Evolutionary conservation across 768 basidiomycete genomes (phyloP), one percentile per base, ranked within the genome.

Genomic region (Boletus rufocinnamomeus): DNA sequence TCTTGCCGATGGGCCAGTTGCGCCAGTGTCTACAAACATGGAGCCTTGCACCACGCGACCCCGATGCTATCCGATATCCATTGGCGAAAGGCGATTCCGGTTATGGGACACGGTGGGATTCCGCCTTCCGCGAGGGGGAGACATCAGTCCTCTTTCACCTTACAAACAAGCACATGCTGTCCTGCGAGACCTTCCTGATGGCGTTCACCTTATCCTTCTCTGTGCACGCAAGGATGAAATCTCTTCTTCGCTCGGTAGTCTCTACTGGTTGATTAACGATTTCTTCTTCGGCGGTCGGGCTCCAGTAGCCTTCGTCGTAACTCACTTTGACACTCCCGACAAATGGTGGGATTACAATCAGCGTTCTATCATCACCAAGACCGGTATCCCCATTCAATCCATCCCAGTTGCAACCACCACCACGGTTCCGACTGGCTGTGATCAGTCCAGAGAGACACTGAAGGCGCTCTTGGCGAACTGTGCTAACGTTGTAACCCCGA

Each of bases 201-300:
- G 78, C 14, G 63, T 78, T n/a, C 67, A 64, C 53, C 70, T 77
- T 16, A 69, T 79, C 14, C 63, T 78, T 6, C 75, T 69, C 53
- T 71, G 71, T 52, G 68, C 73, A 55, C 65, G 70, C 17, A 70
- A 63, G 7, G 72, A 74, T 2, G 57, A 70, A 49, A 66, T 74
- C 60, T 65, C 49, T 27, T 64, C 66, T 23, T 55, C 67, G 1
- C 60, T 68, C 6, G 53, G 66, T 28, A 62, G 65, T 45, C 75
- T 76, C 46, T 77, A 72, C 64, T 59, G 54, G 44, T 40, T 77
- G 5, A 69, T 77, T 59, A 60, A 64, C 23, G 58, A 76, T 13
- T 64, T 75, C 27, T 71, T 79, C 25, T 79, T 73, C 40, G 63
- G 54, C 17, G 54, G 64, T 30, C 43, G 60, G 14, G 77, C 76